Base-by-base conservation (phyloP, 163 green algal species). In the Scenedesmus sp. region DNA sequence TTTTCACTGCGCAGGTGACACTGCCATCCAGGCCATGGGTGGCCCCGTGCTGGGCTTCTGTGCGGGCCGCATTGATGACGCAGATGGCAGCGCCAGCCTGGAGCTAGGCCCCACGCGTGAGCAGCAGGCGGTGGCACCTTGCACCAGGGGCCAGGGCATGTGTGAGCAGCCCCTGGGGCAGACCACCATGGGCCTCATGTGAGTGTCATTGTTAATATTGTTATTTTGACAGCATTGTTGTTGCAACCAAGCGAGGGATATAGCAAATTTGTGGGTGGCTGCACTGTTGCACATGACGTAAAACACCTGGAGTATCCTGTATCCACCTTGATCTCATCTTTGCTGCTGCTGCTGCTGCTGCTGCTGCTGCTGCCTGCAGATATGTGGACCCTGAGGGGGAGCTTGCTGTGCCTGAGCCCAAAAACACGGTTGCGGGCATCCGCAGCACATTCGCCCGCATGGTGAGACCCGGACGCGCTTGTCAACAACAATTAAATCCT, bases 381-480 rank as follows among this genome's bases (percentile, higher is more conserved):
- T 52, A 81, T 10, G 70, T 81, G 4, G 92, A 94, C 79, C 91
- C 94, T 12, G 89, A 95, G 79, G 94, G 94, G 1, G 73, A 62
- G 67, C 89, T 94, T 89, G 91, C 77, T 77, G 9, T 91, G 4
- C 93, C 92, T 0, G 85, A 81, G 46, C 92, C 92, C 1, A 77
- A 86, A 4, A 0, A 20, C 7, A 91, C 85, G 4, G 94, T 76
- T 4, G 81, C 85, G 2, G 81, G 94, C 54, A 94, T 96, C 88
- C 92, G 93, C 16, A 82, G 90, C 34, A 88, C 79, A 5, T 96
- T 96, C 67, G 92, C 20, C 4, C 91, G 92, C 89, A 96, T 96
- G 94, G 92, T 94, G 64, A 18, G 91, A 9, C n/a, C n/a, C n/a
- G n/a, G n/a, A n/a, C n/a, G n/a, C n/a, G n/a, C n/a, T n/a, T n/a